Evolutionary conservation across 345 rosid species (phyloP), one percentile per base, ranked within the genome.

Genomic region (Arabidopsis arenosa): DNA sequence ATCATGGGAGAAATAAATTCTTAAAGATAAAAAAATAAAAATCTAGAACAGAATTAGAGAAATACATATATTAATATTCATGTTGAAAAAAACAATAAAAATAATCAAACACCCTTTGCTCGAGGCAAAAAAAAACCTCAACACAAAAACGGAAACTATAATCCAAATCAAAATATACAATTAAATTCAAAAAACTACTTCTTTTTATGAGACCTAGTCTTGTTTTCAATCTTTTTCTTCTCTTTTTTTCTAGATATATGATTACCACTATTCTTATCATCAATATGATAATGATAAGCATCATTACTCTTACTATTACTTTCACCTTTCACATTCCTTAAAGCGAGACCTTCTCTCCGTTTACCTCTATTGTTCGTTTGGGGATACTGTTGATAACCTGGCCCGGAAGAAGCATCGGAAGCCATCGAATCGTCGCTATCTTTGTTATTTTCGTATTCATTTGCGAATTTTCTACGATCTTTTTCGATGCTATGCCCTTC

Each of bases 391-490:
- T 53, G 74, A 73, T 79, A 65, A 53, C 68, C 80, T 39, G 88
- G 88, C 36, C 84, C 86, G 1, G 93, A 88, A 60, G 93, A 88
- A 47, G 93, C 93, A 82, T 88, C 93, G 0, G 93, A 88, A 68
- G 86, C 86, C 90, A 86, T 85, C 0, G 93, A 88, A 75, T 86
- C 93, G 43, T 88, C 93, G 48, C 88, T 86, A 13, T 85, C 88
- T 23, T 68, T 64, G 35, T 30, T 66, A 13, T 28, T 77, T 36
- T 66, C 21, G 33, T 76, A 55, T 36, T 72, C 75, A 26, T 72
- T 37, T 12, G 0, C 60, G 48, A 44, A 23, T 37, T 49, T 72
- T n/a, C 60, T 72, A 13, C 49, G 28, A 37, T 35, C 49, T 26
- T 49, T 60, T 37, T 49, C 67, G 59, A 47, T 49, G 54, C 28